A percentile compares a stretch with the other conserved stretches of the same genome.
phyloP scores from a whole-genome alignment of 148 eudicot genomes.

The Nyssa sinensis region DNA sequence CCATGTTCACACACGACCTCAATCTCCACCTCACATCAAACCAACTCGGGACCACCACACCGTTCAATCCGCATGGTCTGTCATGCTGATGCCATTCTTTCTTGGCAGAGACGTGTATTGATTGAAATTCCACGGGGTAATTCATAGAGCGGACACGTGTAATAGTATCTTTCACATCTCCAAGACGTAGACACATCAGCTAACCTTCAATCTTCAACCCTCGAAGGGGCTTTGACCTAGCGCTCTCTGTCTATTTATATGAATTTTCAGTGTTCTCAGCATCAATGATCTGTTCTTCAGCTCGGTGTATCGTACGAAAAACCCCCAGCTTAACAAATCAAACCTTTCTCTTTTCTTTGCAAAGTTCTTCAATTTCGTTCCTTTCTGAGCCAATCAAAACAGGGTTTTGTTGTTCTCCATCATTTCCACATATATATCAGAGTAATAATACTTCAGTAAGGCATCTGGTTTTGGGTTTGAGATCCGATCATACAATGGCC shows the following conservation, averaged over 20 bases:
- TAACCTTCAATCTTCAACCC: too few species aligned
- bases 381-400: neutral
- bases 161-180: neutral
- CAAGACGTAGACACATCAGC: too few species aligned
- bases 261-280: too few species aligned
- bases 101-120: neutral
- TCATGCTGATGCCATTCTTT: neutral
- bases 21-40: neutral
- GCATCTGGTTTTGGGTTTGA: constrained; percentile 1
- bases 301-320: neutral
- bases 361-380: neutral
- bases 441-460: neutral
- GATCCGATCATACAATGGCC: constrained; percentile 29
- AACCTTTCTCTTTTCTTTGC: constrained; percentile 7
- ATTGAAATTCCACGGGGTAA: neutral
- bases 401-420: neutral
- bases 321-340: constrained; percentile 6
- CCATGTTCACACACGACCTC: neutral
- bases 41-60: neutral
- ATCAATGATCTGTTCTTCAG: constrained; percentile 17
- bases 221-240: too few species aligned
- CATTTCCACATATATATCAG: neutral
- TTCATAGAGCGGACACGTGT: neutral
- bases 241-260: too few species aligned
- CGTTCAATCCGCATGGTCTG: neutral